Evolutionary conservation across 257 asterid genomes (phyloP), one percentile per base, ranked within the genome.

Genomic region (Voacanga thouarsii): DNA sequence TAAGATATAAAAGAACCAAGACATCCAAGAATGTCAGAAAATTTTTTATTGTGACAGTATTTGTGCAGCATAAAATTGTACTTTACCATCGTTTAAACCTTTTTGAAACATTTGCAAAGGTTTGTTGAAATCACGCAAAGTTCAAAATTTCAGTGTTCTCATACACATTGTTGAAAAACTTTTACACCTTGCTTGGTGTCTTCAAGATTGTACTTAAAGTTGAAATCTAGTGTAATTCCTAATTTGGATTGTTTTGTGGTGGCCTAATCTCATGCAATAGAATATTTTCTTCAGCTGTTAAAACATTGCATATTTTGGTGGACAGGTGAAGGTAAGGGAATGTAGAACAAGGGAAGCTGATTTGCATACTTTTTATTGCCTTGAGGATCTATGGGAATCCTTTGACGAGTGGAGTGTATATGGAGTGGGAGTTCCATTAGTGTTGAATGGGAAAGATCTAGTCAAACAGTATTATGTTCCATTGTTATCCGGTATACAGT

Each of bases 391-490:
- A 3, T 90, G 94, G 93, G 91, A 87, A 50, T 80, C 88, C 53
- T 87, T 94, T 68, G 37, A 57, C 2, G 91, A 87, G 81, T 85
- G 91, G 91, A 90, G 97, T 70, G 86, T 78, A 23, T 90, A 85
- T 71, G 98, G 97, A 71, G 89, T 83, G 8, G 96, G 91, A 6
- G 94, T 92, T 61, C 97, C 93, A 49, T 77, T 89, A 37, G n/a
- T 84, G 83, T 78, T 90, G 79, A 71, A 86, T 10, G 92, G 89
- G 71, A 79, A 68, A 77, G 92, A 89, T 55, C 81, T 68, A 23
- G 79, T 86, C 33, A 82, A 86, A 68, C 97, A 92, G 71, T 94
- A 89, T 84, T 94, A 90, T 83, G 88, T 84, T 68, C 99, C 97
- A 0, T 87, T 60, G 80, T 81, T 92, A 75, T 94, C 99, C 2